Evolutionary conservation across 495 filamentous ascomycete species (phyloP).

Genomic region (Penicillium ucsense): DNA sequence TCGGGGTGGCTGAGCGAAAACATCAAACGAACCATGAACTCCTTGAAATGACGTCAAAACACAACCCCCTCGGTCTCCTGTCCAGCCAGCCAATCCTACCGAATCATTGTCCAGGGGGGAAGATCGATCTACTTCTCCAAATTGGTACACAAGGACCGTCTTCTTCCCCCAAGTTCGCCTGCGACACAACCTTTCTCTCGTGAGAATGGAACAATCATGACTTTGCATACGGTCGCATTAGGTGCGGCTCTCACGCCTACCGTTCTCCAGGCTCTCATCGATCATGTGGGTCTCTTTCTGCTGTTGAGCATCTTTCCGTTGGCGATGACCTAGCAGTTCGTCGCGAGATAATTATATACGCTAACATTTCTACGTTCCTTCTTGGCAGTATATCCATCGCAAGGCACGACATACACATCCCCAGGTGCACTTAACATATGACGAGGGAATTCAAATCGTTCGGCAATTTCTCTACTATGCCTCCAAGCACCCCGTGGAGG

Average conservation of each 20-base stretch:
- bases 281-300: constrained; percentile 48
- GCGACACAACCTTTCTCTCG: neutral
- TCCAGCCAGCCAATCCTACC: too few species aligned
- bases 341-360: neutral
- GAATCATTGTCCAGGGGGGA: too few species aligned
- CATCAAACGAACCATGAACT: too few species aligned
- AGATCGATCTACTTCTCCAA: too few species aligned
- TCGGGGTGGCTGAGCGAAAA: too few species aligned
- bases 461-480: constrained; percentile 74
- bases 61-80: too few species aligned
- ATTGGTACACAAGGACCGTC: neutral
- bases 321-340: too few species aligned
- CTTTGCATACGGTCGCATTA: constrained; percentile 65
- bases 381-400: constrained; percentile 65
- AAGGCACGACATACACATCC: constrained; percentile 66
- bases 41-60: too few species aligned
- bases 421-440: constrained; percentile 80
- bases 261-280: constrained; percentile 66
- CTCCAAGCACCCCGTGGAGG: constrained; percentile 82
- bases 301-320: neutral
- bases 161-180: neutral
- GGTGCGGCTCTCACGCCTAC: constrained; percentile 67
- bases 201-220: constrained; percentile 31
- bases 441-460: constrained; percentile 84
- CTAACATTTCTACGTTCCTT: constrained; percentile 1